A percentile compares a stretch with the other conserved stretches of the same genome.
These are phyloP conservation scores for Kwoniella shandongensis DNA, from an alignment of 768 basidiomycete species.

Conservation along the genomic window DNA sequence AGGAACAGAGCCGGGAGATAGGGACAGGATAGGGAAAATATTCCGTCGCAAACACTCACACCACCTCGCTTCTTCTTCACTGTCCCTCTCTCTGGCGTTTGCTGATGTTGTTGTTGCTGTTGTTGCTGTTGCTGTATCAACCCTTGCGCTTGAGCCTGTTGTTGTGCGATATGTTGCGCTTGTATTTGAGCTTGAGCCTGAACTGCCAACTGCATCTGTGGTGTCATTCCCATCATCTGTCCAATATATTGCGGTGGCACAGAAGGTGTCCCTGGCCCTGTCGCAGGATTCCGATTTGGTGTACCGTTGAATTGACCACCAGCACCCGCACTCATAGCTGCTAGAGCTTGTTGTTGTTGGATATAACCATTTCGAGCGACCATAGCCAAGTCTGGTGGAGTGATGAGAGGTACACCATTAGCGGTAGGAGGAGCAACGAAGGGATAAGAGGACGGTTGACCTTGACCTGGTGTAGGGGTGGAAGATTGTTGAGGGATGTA, in stretches of 20 bases:
- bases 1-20: too few relatives aligned
- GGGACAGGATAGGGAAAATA: not conserved
- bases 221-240: constrained; percentile 8
- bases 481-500: too few relatives aligned
- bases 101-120: constrained; percentile 3
- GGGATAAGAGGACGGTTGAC: too few relatives aligned
- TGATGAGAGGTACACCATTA: constrained; percentile 11
- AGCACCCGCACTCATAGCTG: constrained; percentile 16
- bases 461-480: too few relatives aligned
- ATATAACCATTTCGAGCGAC: constrained; percentile 31
- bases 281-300: not conserved
- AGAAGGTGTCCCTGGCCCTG: constrained; percentile 5
- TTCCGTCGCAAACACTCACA: constrained; percentile 10
- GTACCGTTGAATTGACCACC: not conserved
- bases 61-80: constrained; percentile 26
- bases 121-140: not conserved
- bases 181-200: constrained; percentile 14
- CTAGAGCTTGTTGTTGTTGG: constrained; percentile 28
- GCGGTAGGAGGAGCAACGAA: too few relatives aligned
- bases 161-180: constrained; percentile 8
- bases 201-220: constrained; percentile 14
- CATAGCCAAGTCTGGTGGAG: constrained; percentile 26
- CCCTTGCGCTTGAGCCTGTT: constrained; percentile 6
- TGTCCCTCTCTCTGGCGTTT: constrained; percentile 1
- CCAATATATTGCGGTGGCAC: not conserved